Evolutionary conservation across 2,329 filamentous ascomycete species (phyloP), one percentile per base, ranked within the genome.

Genomic region (Berkeleyomyces rouxiae): DNA sequence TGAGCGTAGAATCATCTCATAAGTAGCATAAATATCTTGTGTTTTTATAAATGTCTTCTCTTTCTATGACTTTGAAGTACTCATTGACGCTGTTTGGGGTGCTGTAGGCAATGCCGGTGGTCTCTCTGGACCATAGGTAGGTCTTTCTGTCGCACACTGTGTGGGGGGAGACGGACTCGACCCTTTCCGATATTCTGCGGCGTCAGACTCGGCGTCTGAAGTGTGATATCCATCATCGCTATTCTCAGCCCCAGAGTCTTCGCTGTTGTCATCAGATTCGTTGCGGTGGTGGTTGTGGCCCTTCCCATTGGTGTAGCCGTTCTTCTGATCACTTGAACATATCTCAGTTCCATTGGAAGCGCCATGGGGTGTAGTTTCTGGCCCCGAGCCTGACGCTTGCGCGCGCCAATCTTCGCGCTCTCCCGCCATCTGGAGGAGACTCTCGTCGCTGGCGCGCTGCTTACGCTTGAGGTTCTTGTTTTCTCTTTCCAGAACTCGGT

Each of bases 401-500:
- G 31, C 58, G 9, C 85, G 86, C 71, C 90, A 83, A 43, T 86
- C 83, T 67, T 96, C 88, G 61, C 93, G 86, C 72, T 97, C 92
- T 72, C 96, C 90, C 3, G 92, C 93, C 92, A 97, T 96, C 70
- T 93, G 88, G 64, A 96, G 83, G 70, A 99, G 96, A 73, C 96
- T 97, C 67, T 88, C 86, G 70, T 93, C 93, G 36, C 91, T 95
- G 58, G 89, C 84, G 69, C 96, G 91, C 72, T 96, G 92, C 74
- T 96, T 96, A 63, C 92, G 84, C 67, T 90, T 95, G 60, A 96
- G 81, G 16, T 83, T 86, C 68, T 93, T 86, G 70, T 99, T 97
- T 71, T 99, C 93, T 75, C 96, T 96, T 73, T 99, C 93, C 61
- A 99, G 78, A 36, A 90, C 86, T 74, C 96, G 96, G 4, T 92